Evolutionary conservation across 495 filamentous ascomycete species (phyloP).

Genomic region (Glutinoglossum americanum): DNA sequence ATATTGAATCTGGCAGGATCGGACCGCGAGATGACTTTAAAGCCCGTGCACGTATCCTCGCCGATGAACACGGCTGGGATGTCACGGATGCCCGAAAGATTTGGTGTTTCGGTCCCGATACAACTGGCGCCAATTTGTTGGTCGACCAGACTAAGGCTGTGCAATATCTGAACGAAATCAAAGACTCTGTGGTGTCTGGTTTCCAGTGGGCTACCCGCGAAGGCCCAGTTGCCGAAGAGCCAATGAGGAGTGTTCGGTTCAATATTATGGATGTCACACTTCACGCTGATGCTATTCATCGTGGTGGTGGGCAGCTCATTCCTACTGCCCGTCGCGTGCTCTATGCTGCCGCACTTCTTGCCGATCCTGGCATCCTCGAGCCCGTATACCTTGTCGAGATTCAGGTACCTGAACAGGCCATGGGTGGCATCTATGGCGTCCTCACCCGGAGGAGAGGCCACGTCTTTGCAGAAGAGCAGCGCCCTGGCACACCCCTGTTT

Average conservation of each 20-base stretch:
- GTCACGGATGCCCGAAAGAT: slow-evolving; percentile 99
- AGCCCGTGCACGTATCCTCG: slow-evolving; percentile 85
- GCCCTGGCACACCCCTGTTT: slow-evolving; percentile 95
- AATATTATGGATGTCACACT: slow-evolving; percentile 99
- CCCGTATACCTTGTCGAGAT: slow-evolving; percentile 98
- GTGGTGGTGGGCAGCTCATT: slow-evolving; percentile 97
- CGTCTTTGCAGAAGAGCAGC: slow-evolving; percentile 97
- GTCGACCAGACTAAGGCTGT: slow-evolving; percentile 99
- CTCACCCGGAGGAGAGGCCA: slow-evolving; percentile 95
- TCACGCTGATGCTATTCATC: slow-evolving; percentile 98
- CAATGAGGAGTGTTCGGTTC: slow-evolving; percentile 90
- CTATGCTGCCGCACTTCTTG: slow-evolving; percentile 78
- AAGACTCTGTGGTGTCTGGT: slow-evolving; percentile 97
- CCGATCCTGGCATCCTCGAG: slow-evolving; percentile 77
- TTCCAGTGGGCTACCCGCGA: slow-evolving; percentile 99
- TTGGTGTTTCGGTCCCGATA: slow-evolving; percentile 98
- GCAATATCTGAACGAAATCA: slow-evolving; percentile 99
- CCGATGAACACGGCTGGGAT: slow-evolving; percentile 97
- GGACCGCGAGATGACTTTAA: slow-evolving; percentile 97
- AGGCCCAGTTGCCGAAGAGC: slow-evolving; percentile 94
- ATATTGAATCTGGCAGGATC: slow-evolving; percentile 86
- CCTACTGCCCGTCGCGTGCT: slow-evolving; percentile 95
- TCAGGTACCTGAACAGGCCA: slow-evolving; percentile 92
- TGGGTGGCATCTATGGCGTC: slow-evolving; percentile 99
- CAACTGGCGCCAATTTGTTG: slow-evolving; percentile 90